These are phyloP conservation scores for Hypoxylon sp. DNA, from an alignment of 2,329 filamentous ascomycete genomes.

Conservation along the genomic window DNA sequence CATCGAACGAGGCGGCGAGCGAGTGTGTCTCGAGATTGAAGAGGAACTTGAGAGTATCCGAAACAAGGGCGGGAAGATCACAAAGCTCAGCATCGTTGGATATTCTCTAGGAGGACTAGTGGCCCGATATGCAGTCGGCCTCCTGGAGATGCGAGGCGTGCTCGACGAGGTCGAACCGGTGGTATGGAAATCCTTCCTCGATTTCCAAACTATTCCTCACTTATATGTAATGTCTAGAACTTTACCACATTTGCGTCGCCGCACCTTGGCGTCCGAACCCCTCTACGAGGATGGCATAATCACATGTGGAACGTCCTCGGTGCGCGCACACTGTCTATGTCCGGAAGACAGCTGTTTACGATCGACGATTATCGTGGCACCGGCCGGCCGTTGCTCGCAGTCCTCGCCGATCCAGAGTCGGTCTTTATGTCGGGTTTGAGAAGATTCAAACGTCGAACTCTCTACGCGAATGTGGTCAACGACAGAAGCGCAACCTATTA, in stretches of 20 bases:
- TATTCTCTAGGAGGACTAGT: conserved; percentile 92
- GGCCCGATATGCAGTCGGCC: conserved; percentile 85
- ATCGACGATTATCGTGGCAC: conserved; percentile 89
- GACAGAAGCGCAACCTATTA: conserved; percentile 86
- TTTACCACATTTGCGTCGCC: conserved; percentile 94
- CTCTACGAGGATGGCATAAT: conserved; percentile 73
- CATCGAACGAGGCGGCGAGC: conserved; percentile 75
- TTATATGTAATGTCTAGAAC: conserved; percentile 66
- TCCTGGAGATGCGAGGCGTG: conserved; percentile 83
- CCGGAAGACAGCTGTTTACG: conserved; percentile 87
- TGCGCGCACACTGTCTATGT: conserved; percentile 82
- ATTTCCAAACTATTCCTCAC: neutral
- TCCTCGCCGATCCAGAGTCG: conserved; percentile 85
- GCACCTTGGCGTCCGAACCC: conserved; percentile 81
- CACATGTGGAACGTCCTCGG: conserved; percentile 87
- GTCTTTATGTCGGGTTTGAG: conserved; percentile 86
- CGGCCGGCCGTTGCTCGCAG: conserved; percentile 80
- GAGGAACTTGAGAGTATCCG: conserved; percentile 70
- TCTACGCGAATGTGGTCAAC: conserved; percentile 91
- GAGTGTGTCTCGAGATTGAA: conserved; percentile 75
- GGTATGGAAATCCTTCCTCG: conserved; percentile 58
- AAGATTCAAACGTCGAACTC: conserved; percentile 78
- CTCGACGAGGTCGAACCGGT: conserved; percentile 85
- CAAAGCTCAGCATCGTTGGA: conserved; percentile 86
- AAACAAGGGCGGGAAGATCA: conserved; percentile 75